These are phyloP conservation scores for Phytophthora brassicae DNA, from an alignment of 352 stramenopile species.

Conservation along the genomic window DNA sequence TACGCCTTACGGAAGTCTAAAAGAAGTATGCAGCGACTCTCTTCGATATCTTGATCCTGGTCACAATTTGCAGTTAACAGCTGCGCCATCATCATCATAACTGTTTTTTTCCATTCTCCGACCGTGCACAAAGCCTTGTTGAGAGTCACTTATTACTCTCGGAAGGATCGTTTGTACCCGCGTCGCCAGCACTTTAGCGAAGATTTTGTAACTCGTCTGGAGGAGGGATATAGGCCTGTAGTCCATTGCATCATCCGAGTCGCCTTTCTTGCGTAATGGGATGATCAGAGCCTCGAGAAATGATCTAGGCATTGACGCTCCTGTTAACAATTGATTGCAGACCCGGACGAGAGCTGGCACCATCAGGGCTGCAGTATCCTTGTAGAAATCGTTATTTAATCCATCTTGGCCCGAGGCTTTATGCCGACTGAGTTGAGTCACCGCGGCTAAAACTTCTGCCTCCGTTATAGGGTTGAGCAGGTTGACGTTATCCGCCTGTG, in stretches of 20 bases:
- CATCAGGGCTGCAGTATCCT: neutral
- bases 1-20: too few species aligned
- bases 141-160: neutral
- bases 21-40: too few species aligned
- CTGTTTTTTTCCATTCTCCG: neutral
- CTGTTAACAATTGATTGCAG: neutral
- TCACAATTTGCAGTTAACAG: neutral
- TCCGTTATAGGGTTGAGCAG: neutral
- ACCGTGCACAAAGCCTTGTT: constrained; percentile 1
- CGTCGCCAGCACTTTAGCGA: neutral
- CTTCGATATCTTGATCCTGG: too few species aligned
- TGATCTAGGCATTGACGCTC: neutral
- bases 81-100: neutral
- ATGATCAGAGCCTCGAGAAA: neutral
- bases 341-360: neutral
- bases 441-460: neutral
- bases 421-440: neutral
- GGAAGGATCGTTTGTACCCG: neutral
- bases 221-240: neutral
- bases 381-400: too few species aligned
- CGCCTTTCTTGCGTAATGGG: neutral
- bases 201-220: neutral
- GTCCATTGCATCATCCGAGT: neutral
- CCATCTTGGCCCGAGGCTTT: neutral
- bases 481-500: neutral